phyloP scores from a whole-genome alignment of 2,329 filamentous ascomycete genomes.

The Furcasterigmium sp. region DNA sequence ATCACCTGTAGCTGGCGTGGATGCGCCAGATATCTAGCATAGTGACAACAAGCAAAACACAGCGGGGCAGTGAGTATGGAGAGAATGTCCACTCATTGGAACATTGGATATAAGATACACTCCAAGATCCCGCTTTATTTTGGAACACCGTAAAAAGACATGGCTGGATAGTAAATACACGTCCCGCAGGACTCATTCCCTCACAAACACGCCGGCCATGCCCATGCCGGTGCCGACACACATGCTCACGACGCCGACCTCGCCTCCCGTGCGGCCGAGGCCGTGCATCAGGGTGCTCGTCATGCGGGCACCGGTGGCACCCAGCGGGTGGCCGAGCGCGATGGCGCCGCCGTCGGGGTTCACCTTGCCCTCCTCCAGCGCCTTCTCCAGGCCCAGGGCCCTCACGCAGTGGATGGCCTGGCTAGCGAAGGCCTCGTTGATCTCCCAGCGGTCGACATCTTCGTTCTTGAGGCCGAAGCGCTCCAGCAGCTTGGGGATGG shows the following conservation, averaged over 20 bases:
- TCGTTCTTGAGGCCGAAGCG: conserved; percentile 59
- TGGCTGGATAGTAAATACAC: neutral
- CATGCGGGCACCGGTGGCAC: conserved; percentile 82
- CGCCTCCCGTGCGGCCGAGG: conserved; percentile 61
- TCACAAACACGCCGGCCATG: conserved; percentile 63
- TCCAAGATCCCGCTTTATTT: no score
- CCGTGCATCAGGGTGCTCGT: conserved; percentile 65
- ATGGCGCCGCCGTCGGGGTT: conserved; percentile 94
- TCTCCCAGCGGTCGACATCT: conserved; percentile 84
- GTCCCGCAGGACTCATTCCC: conserved; percentile 43
- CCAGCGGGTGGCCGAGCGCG: conserved; percentile 86
- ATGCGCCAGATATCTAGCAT: no score
- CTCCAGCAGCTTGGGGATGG: conserved; percentile 75
- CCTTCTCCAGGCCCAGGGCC: conserved; percentile 60
- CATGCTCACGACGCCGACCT: conserved; percentile 83
- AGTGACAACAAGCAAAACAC: no score
- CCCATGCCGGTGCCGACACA: conserved; percentile 82
- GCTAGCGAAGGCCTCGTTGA: conserved; percentile 78
- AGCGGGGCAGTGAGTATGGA: no score
- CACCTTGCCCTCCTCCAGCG: conserved; percentile 61
- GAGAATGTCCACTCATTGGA: no score
- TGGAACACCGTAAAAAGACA: no score
- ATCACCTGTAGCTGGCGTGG: no score
- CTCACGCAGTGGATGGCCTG: conserved; percentile 67
- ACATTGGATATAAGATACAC: no score